Percentiles rank a stretch among this genome's conserved stretches.
phyloP scores from a whole-genome alignment of 2,329 filamentous ascomycete genomes.

The Gyromitra esculenta region DNA sequence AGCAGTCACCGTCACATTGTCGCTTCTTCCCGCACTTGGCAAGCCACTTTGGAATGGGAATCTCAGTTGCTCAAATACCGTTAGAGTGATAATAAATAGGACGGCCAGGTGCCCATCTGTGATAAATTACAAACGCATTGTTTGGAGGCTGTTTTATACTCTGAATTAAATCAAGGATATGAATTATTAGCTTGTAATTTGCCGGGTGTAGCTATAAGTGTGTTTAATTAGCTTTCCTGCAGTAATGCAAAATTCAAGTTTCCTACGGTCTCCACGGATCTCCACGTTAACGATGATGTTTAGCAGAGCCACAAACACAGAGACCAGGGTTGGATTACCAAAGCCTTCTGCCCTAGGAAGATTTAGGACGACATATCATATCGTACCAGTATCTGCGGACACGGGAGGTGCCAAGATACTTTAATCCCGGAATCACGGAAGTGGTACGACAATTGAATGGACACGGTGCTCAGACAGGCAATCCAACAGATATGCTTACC shows the following conservation, averaged over 20 bases:
- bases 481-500: neutral
- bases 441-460: no score
- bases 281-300: neutral
- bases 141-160: neutral
- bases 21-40: neutral
- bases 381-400: neutral
- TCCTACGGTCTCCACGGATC: neutral
- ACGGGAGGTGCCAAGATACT: neutral
- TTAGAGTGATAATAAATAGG: neutral
- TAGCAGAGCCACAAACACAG: neutral
- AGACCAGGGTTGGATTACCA: neutral
- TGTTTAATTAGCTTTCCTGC: neutral
- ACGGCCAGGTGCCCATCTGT: neutral
- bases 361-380: neutral
- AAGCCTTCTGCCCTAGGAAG: neutral
- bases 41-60: neutral
- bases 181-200: neutral
- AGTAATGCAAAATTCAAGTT: neutral
- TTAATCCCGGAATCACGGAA: neutral
- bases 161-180: neutral
- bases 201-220: neutral
- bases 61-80: neutral
- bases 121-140: neutral
- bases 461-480: neutral
- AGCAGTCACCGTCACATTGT: slow-evolving; percentile 2